A percentile compares a stretch with the other conserved stretches of the same genome.
Evolutionary conservation across 352 stramenopile genomes (phyloP).

Genomic region (Phytopythium chamaehyphon): DNA sequence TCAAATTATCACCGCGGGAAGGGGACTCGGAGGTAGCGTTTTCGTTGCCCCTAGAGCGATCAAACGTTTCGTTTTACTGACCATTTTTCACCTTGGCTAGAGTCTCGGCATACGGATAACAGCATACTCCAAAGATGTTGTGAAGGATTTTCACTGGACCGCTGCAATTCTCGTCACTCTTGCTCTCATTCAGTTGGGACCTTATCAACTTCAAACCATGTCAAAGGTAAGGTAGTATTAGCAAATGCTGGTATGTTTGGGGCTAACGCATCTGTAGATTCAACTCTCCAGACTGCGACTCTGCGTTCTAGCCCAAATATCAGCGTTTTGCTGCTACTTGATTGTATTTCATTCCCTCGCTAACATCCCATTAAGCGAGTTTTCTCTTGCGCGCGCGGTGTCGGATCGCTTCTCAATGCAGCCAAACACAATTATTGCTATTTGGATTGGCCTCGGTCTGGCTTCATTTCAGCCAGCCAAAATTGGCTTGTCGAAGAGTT

Average conservation of each 20-base stretch:
- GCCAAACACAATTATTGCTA: constrained; percentile 83
- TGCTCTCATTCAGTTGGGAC: too few relatives aligned
- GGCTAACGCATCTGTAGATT: background rate
- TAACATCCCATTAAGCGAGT: constrained; percentile 83
- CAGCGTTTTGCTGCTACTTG: constrained; percentile 74
- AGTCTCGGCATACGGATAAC: constrained; percentile 8
- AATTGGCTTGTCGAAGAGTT: background rate
- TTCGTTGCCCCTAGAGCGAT: too few relatives aligned
- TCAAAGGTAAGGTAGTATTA: too few relatives aligned
- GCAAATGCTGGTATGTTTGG: too few relatives aligned
- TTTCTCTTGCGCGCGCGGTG: constrained; percentile 86
- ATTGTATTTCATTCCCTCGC: constrained; percentile 89
- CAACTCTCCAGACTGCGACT: constrained; percentile 3
- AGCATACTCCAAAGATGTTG: constrained; percentile 21
- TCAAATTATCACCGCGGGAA: constrained; percentile 81
- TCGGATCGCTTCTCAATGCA: constrained; percentile 90
- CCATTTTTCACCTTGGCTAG: too few relatives aligned
- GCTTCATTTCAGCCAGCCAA: constrained; percentile 1
- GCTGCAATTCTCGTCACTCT: constrained; percentile 10
- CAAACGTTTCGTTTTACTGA: too few relatives aligned
- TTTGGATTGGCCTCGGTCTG: constrained; percentile 77
- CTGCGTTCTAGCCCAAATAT: constrained; percentile 30
- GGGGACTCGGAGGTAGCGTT: constrained; percentile 28
- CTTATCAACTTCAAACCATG: too few relatives aligned
- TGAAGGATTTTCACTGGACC: constrained; percentile 22